Evolutionary conservation across 495 filamentous ascomycete species (phyloP), one percentile per base, ranked within the genome.

Genomic region (Trichodelitschia bisporula): DNA sequence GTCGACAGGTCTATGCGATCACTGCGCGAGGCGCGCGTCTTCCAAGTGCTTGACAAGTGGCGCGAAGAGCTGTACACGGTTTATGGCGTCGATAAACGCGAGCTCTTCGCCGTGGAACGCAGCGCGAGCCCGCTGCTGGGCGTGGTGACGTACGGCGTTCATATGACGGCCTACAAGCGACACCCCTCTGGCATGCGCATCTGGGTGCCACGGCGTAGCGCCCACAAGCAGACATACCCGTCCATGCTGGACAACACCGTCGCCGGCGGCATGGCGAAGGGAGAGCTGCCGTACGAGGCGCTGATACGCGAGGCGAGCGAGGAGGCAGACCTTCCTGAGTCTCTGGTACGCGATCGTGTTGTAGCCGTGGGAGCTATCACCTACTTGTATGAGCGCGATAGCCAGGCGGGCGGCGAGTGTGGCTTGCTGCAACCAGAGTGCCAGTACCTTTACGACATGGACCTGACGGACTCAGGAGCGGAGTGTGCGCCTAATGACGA

Each of bases 221-320:
- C 55, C 26, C 63, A 48, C 19, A 95, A 95, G 55, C 62, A 76
- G 38, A 92, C 80, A 0, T 95, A 80, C 40, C 69, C 72, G 2
- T 59, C 72, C 4, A 77, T 92, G 68, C 52, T 95, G 29, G 86
- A 99, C 47, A 99, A 99, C 44, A 76, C 77, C 2, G 89, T 91
- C 3, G 86, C 83, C 0, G 86, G 86, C 3, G 86, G 86, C 0
- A 71, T 95, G 43, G 65, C 71, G 39, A 72, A 77, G 0, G 68
- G 69, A 14, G 80, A 93, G 46, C 57, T 54, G 11, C 66, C 69
- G 1, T 69, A 77, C 31, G 77, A 82, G 39, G 77, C 72, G 51
- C 53, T 92, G 21, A 56, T 93, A 4, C 69, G 89, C 30, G 86
- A 99, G 49, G 66, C 72, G 0, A 68, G 66, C 36, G 86, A 99